A percentile compares a stretch with the other conserved stretches of the same genome.
Evolutionary conservation across 352 stramenopile species (phyloP).

Genomic region (Phytopythium boreale): DNA sequence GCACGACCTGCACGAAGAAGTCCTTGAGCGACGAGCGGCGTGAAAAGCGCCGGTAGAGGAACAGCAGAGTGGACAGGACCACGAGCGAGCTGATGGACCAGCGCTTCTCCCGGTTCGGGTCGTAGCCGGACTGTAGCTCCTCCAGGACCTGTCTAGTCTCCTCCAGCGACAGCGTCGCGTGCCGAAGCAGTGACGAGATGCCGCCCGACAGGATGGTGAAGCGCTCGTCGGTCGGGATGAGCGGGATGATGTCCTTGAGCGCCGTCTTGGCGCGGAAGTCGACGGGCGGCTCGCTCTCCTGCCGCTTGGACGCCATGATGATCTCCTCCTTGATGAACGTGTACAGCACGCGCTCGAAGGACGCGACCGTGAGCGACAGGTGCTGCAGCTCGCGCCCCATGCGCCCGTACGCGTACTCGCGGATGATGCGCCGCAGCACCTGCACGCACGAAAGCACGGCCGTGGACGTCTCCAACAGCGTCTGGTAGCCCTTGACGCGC

Average conservation of each 20-base stretch:
- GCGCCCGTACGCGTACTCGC: conserved; percentile 77
- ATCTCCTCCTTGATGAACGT: conserved; percentile 90
- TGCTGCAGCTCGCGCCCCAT: conserved; percentile 85
- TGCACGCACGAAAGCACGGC: conserved; percentile 71
- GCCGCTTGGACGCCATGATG: conserved; percentile 73
- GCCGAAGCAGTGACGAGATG: conserved; percentile 69
- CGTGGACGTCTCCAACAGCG: conserved; percentile 62
- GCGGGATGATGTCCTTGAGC: conserved; percentile 86
- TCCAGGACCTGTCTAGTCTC: conserved; percentile 79
- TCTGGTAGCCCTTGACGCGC: conserved; percentile 71
- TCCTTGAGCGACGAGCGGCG: conserved; percentile 66
- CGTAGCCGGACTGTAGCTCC: conserved; percentile 79
- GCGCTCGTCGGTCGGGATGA: conserved; percentile 78
- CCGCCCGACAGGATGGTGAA: conserved; percentile 82
- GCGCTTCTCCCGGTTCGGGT: conserved; percentile 77
- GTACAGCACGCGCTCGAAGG: conserved; percentile 82
- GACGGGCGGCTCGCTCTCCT: conserved; percentile 41
- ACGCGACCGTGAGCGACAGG: conserved; percentile 80
- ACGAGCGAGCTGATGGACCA: conserved; percentile 80
- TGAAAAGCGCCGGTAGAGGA: conserved; percentile 71
- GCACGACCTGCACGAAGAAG: conserved; percentile 65
- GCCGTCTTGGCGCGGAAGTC: conserved; percentile 80
- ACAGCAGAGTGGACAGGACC: conserved; percentile 42
- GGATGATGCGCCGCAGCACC: conserved; percentile 81
- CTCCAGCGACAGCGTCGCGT: conserved; percentile 80